A percentile compares a stretch with the other conserved stretches of the same genome.
phyloP scores from a whole-genome alignment of 352 stramenopile species.

The Ophiocytium majus region DNA sequence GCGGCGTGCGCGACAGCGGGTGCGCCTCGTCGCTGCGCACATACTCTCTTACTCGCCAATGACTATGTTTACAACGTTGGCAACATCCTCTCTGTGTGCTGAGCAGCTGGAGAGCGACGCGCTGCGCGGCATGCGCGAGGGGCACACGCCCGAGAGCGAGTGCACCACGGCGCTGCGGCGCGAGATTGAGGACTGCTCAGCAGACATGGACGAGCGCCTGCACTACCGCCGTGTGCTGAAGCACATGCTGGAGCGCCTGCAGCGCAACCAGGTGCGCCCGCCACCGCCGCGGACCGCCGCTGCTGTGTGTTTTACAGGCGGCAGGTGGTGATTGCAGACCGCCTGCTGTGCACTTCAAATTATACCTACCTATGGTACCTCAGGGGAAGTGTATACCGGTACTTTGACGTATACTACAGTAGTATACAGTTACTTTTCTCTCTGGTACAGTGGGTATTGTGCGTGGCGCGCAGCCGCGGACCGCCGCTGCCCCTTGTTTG shows the following conservation, averaged over 20 bases:
- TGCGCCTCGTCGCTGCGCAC: constrained; percentile 60
- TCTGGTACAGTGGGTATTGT: too few species aligned
- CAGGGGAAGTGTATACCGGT: too few species aligned
- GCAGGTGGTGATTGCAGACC: too few species aligned
- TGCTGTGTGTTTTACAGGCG: background rate
- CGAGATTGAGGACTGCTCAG: constrained; percentile 61
- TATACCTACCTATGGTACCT: too few species aligned
- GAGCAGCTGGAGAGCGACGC: constrained; percentile 57
- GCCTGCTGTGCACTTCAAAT: too few species aligned
- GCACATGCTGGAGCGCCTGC: constrained; percentile 63
- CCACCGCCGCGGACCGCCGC: background rate
- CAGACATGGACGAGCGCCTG: constrained; percentile 60
- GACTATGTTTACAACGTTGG: too few species aligned
- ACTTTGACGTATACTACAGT: too few species aligned
- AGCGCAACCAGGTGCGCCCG: constrained; percentile 59
- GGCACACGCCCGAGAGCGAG: constrained; percentile 60
- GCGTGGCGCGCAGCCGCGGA: too few species aligned
- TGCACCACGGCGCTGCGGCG: constrained; percentile 59
- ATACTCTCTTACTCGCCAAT: too few species aligned
- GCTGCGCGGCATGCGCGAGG: constrained; percentile 63
- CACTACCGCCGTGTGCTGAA: constrained; percentile 65
- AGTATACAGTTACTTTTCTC: too few species aligned
- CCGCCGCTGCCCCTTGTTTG: too few species aligned
- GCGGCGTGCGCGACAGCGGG: constrained; percentile 62
- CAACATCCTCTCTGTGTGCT: too few species aligned